A percentile compares a stretch with the other conserved stretches of the same genome.
Evolutionary conservation across 805 yeast genomes (phyloP).

Genomic region (Starmerella vitae): DNA sequence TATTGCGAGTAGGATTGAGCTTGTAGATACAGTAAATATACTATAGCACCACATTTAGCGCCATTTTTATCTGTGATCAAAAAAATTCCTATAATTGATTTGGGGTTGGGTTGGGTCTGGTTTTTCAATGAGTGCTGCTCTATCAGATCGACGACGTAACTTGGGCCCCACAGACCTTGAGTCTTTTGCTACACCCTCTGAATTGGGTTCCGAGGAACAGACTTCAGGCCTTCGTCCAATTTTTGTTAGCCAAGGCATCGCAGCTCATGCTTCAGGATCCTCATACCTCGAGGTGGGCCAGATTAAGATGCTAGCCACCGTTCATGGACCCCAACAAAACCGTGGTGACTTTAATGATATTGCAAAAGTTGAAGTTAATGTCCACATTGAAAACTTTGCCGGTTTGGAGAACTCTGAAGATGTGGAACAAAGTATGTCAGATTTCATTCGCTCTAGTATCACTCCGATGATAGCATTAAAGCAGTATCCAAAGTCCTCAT

Average conservation of each 20-base stretch:
- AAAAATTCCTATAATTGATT: too few species aligned
- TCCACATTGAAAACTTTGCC: constrained; percentile 41
- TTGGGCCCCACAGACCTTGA: constrained; percentile 63
- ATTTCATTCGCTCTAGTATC: constrained; percentile 40
- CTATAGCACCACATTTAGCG: too few species aligned
- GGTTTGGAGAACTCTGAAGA: constrained; percentile 27
- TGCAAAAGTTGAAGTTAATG: constrained; percentile 52
- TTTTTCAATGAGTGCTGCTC: constrained; percentile 14
- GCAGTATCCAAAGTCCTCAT: constrained; percentile 81
- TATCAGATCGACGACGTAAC: constrained; percentile 69
- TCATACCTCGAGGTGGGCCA: constrained; percentile 59
- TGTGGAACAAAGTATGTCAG: constrained; percentile 34
- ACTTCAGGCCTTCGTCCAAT: constrained; percentile 29
- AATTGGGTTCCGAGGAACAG: constrained; percentile 11
- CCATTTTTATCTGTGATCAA: too few species aligned
- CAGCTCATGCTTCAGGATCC: constrained; percentile 69
- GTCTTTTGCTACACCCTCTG: constrained; percentile 33
- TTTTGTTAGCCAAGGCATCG: constrained; percentile 50
- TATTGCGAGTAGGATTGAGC: too few species aligned
- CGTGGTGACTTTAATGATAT: constrained; percentile 56
- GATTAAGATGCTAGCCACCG: constrained; percentile 48
- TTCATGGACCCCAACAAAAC: constrained; percentile 83
- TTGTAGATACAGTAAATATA: too few species aligned
- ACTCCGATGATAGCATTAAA: constrained; percentile 43
- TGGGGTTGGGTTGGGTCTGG: too few species aligned